These are phyloP conservation scores for Drechslera avenae DNA, from an alignment of 2,329 filamentous ascomycete species.

Conservation along the genomic window DNA sequence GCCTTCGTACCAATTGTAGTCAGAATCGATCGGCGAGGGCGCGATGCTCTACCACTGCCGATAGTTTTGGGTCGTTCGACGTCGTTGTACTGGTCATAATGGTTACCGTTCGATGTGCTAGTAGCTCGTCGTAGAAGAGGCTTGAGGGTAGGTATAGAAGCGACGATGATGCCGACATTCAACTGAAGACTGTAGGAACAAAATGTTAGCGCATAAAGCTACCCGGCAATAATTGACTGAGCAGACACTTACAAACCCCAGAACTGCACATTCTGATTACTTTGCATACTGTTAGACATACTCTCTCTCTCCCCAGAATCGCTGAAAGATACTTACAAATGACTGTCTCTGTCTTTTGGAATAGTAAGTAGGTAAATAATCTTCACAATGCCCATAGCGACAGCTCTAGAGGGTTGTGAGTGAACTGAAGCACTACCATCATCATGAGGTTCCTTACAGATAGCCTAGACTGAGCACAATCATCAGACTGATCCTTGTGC, in stretches of 20 bases:
- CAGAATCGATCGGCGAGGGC: neutral
- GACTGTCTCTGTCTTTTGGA: neutral
- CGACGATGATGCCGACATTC: conserved; percentile 7
- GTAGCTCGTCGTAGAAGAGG: neutral
- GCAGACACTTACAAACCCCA: neutral
- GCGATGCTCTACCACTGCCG: neutral
- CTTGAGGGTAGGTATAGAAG: conserved; percentile 7
- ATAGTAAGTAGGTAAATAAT: neutral
- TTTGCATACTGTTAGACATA: neutral
- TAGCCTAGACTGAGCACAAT: conserved; percentile 4
- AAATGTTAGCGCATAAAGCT: neutral
- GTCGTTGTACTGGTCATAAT: neutral
- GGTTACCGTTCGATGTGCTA: neutral
- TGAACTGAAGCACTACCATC: too few relatives aligned
- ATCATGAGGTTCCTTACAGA: neutral
- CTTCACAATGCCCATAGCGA: conserved; percentile 1
- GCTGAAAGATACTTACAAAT: neutral
- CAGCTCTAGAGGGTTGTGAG: neutral
- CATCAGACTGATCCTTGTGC: neutral
- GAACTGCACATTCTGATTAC: neutral
- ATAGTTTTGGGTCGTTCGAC: neutral
- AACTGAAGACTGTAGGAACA: neutral
- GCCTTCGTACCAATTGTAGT: neutral
- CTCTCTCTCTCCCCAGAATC: neutral
- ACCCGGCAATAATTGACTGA: too few relatives aligned